Evolutionary conservation across 495 filamentous ascomycete species (phyloP).

Genomic region (Daldinia childiae): DNA sequence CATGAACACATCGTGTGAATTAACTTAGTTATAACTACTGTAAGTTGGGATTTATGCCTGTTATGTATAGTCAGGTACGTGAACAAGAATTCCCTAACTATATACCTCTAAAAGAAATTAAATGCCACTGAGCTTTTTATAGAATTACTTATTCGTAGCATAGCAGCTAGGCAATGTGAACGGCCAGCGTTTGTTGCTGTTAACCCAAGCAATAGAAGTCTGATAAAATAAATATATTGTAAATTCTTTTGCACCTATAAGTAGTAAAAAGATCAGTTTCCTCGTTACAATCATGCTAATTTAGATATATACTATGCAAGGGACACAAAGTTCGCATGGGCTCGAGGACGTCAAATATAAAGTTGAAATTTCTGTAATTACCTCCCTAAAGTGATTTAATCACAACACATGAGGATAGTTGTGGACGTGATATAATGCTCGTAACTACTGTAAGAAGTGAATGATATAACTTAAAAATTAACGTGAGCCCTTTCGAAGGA

Average conservation of each 20-base stretch:
- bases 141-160: not conserved
- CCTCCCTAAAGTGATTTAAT: not conserved
- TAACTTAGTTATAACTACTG: too few species aligned
- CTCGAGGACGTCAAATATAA: not conserved
- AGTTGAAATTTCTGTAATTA: not conserved
- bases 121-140: not conserved
- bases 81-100: too few species aligned
- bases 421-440: too few species aligned
- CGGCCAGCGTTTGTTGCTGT: not conserved
- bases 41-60: too few species aligned
- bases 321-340: not conserved
- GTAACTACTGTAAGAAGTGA: not conserved
- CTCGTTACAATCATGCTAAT: not conserved
- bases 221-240: not conserved
- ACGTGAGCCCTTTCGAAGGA: not conserved
- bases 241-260: too few species aligned
- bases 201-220: not conserved
- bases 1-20: too few species aligned
- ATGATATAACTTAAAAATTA: not conserved
- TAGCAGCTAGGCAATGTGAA: not conserved
- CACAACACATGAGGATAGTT: too few species aligned
- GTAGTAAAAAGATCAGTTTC: too few species aligned
- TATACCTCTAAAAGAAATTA: too few species aligned
- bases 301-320: not conserved
- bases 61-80: too few species aligned